These are phyloP conservation scores for Pichia sp. DNA, from an alignment of 1,139 yeast genomes.

Conservation along the genomic window DNA sequence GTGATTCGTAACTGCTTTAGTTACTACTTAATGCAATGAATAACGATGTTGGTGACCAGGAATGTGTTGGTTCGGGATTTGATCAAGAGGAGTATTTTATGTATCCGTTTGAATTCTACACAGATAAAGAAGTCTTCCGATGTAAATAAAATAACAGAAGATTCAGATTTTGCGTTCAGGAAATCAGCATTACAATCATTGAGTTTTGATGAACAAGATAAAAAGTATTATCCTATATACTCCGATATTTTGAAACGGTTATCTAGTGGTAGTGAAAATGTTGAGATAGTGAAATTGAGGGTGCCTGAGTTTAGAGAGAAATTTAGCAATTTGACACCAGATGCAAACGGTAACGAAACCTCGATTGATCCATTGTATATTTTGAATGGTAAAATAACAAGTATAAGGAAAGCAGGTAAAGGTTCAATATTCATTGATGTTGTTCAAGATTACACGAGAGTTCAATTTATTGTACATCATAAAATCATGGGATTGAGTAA, in stretches of 20 bases:
- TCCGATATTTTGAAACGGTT: slow-evolving; percentile 7
- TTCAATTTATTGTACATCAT: slow-evolving; percentile 58
- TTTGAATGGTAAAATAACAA: slow-evolving; percentile 44
- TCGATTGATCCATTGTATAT: slow-evolving; percentile 18
- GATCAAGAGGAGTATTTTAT: too few relatives aligned
- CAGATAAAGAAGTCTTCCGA: neutral
- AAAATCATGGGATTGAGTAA: slow-evolving; percentile 36
- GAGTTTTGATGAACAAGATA: slow-evolving; percentile 17
- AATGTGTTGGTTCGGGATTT: too few relatives aligned
- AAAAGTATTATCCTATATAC: slow-evolving; percentile 22
- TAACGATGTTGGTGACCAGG: too few relatives aligned
- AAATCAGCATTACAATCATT: slow-evolving; percentile 21
- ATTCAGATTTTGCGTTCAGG: slow-evolving; percentile 38
- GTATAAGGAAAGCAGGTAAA: slow-evolving; percentile 57
- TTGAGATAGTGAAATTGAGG: slow-evolving; percentile 18
- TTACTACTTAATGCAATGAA: too few relatives aligned
- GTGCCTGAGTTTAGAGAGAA: slow-evolving; percentile 29
- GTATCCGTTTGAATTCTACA: neutral
- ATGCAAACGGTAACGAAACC: slow-evolving; percentile 15
- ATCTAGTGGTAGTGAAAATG: neutral
- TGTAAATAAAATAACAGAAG: slow-evolving; percentile 22
- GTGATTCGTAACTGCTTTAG: too few relatives aligned
- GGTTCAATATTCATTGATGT: slow-evolving; percentile 64
- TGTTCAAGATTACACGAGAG: slow-evolving; percentile 44
- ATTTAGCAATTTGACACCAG: slow-evolving; percentile 15